Conservation (phyloP, 2,329 filamentous ascomycete genomes). For the Talaromyces sp. region DNA sequence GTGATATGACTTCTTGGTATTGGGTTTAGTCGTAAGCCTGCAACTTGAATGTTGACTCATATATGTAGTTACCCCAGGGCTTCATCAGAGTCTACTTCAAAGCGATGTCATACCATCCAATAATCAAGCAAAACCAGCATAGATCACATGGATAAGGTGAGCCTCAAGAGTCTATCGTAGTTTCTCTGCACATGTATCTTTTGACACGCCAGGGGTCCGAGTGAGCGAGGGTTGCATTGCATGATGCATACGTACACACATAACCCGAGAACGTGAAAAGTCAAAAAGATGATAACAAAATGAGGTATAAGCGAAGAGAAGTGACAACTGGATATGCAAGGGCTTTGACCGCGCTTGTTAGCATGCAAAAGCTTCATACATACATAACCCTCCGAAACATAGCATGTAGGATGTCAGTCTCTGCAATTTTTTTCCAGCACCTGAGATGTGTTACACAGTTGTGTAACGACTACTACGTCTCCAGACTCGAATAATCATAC, state of each 20-base stretch:
- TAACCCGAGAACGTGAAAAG: not conserved
- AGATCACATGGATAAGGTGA: not conserved
- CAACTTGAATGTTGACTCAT: not conserved
- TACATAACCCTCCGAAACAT: not conserved
- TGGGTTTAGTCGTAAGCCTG: not conserved
- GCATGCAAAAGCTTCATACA: not conserved
- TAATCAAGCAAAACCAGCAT: not conserved
- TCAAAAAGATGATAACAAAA: not conserved
- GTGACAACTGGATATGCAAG: not conserved
- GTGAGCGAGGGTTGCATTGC: constrained; percentile 6
- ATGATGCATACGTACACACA: constrained; percentile 1
- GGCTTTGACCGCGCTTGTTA: not conserved
- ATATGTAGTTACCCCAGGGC: not conserved
- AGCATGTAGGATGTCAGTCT: not conserved
- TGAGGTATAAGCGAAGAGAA: not conserved
- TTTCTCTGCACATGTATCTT: not conserved
- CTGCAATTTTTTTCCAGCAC: not conserved
- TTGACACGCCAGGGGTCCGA: constrained; percentile 1
- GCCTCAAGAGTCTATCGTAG: not conserved
- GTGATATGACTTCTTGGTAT: not conserved
- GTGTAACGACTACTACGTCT: not conserved
- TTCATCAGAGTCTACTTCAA: not conserved
- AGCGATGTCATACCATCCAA: not conserved
- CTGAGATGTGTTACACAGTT: not conserved
- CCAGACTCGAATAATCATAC: not conserved